Evolutionary conservation across 495 filamentous ascomycete species (phyloP).

Genomic region (Talaromyces proteolyticus): DNA sequence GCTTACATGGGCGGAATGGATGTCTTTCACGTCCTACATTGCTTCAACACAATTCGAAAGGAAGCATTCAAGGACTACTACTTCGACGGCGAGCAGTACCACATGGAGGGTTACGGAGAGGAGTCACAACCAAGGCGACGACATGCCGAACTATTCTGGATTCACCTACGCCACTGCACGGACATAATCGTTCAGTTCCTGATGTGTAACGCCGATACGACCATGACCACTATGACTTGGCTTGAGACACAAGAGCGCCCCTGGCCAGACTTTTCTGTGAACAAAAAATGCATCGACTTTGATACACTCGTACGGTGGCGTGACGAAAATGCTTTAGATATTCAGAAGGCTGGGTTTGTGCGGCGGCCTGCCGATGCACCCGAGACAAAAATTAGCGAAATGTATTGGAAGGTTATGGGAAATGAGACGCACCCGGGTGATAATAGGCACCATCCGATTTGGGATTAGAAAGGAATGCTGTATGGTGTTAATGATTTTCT

Average conservation of each 20-base stretch:
- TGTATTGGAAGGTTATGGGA: background rate
- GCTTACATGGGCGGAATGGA: constrained; percentile 28
- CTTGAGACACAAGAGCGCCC: constrained; percentile 20
- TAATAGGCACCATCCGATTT: constrained; percentile 2
- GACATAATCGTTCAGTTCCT: constrained; percentile 21
- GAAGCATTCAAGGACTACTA: constrained; percentile 26
- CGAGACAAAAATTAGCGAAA: background rate
- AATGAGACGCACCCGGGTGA: constrained; percentile 1
- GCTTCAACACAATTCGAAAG: constrained; percentile 24
- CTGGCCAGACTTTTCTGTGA: constrained; percentile 30
- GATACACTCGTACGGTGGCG: constrained; percentile 16
- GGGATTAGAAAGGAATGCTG: background rate
- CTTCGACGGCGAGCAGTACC: constrained; percentile 7
- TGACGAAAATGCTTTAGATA: constrained; percentile 7
- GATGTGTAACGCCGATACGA: constrained; percentile 27
- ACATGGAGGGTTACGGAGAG: constrained; percentile 3
- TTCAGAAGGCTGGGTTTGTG: background rate
- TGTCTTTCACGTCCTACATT: constrained; percentile 29
- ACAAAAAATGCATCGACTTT: constrained; percentile 19
- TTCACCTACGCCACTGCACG: constrained; percentile 24
- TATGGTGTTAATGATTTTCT: background rate
- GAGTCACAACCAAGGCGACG: background rate
- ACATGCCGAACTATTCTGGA: constrained; percentile 9
- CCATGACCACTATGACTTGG: constrained; percentile 19
- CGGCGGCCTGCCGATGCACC: background rate